Percentiles rank a stretch among this genome's conserved stretches.
Evolutionary conservation across 768 basidiomycete species (phyloP).

Genomic region (Cystobasidium tubakii): DNA sequence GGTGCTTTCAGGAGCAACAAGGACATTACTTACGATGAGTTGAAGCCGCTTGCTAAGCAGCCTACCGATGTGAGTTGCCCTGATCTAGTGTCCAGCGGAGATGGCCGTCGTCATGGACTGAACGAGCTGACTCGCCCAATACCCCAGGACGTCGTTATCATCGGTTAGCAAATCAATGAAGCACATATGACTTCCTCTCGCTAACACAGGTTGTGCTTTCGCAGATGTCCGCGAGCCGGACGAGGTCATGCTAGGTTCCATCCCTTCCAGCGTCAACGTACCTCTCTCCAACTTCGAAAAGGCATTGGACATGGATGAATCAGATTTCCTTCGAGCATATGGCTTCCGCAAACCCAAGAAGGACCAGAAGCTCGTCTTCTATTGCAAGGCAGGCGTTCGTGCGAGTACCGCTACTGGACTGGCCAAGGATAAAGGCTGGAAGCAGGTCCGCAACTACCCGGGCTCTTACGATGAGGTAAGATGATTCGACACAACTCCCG

Average conservation of each 20-base stretch:
- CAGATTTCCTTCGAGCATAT: slow-evolving; percentile 59
- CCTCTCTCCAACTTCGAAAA: slow-evolving; percentile 71
- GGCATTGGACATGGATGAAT: slow-evolving; percentile 58
- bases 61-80: slow-evolving; percentile 57
- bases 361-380: slow-evolving; percentile 74
- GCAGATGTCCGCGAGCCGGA: slow-evolving; percentile 91
- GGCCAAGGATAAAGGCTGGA: slow-evolving; percentile 41
- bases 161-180: slow-evolving; percentile 29
- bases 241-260: slow-evolving; percentile 83
- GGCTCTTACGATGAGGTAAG: slow-evolving; percentile 61
- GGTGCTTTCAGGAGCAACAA: slow-evolving; percentile 10
- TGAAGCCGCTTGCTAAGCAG: slow-evolving; percentile 70
- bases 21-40: slow-evolving; percentile 64
- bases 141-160: slow-evolving; percentile 39
- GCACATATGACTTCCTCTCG: neutral
- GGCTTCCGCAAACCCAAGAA: slow-evolving; percentile 69
- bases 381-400: slow-evolving; percentile 81
- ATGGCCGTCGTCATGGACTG: neutral
- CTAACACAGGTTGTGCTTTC: slow-evolving; percentile 49
- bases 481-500: neutral
- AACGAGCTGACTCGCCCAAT: neutral
- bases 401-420: slow-evolving; percentile 60
- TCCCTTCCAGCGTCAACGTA: slow-evolving; percentile 84
- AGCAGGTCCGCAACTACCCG: slow-evolving; percentile 71
- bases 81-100: neutral